Base-by-base conservation (phyloP, 768 basidiomycete genomes). In the Cyclocybe cylindracea region DNA sequence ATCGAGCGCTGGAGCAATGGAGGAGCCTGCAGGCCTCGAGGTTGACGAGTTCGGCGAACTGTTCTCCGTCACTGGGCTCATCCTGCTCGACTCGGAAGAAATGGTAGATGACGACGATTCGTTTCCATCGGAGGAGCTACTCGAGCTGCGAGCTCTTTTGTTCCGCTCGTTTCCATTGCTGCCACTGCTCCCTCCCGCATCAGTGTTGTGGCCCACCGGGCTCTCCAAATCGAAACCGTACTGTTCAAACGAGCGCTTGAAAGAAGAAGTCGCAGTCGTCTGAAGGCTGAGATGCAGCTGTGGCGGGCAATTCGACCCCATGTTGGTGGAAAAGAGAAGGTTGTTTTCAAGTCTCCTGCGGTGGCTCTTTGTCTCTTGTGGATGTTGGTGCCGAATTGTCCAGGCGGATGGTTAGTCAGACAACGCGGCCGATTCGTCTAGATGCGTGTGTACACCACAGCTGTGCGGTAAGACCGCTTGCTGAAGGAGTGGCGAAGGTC, bases 211-310 rank as follows among this genome's bases (percentile, higher is more conserved):
- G n/a, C 58, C 62, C 6, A 63, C 62, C 7, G 79, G 78, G 51
- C 77, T 77, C 14, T 79, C 79, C 39, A 83, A 67, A 68, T 84
- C 80, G 53, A 81, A 78, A 31, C 79, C 80, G 55, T 78, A 82
- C 59, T 83, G 75, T 48, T 81, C 74, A 62, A 84, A 84, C 10
- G 82, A 80, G 41, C 82, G 75, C 59, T 84, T 84, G 70, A 84
- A 84, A 24, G 24, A 24, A 13, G 80, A 81, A 0, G 78, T 78
- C 2, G 78, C 72, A 48, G 64, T 73, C 1, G 75, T 58, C n/a
- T 79, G 74, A 7, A 83, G 66, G n/a, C 77, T 69, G 11, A 84
- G 75, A 36, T 79, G 78, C 2, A 83, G 70, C 53, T 82, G 80
- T 5, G 81, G 80, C 29, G 81, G 76, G 57, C 71, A 74, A 48